Evolutionary conservation across 768 basidiomycete genomes (phyloP), one percentile per base, ranked within the genome.

Genomic region (Paxillus rubicundulus): DNA sequence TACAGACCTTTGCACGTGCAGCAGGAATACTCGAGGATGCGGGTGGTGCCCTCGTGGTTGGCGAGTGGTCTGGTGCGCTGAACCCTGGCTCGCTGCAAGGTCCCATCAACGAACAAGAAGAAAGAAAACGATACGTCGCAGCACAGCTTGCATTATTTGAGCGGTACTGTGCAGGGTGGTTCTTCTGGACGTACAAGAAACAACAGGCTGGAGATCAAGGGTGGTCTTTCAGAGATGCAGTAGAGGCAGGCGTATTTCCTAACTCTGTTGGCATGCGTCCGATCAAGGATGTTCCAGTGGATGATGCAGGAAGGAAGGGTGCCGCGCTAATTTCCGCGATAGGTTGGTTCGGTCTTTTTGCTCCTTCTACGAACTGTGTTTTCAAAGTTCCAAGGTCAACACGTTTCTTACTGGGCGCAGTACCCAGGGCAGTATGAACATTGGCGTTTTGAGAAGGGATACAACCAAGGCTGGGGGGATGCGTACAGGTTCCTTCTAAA

Each of bases 111-210:
- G 71, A 78, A 54, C 71, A 73, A 40, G 62, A 68, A 37, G 76
- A 77, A 52, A 66, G 77, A 39, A 57, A 75, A 9, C 70, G 65
- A 13, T 92, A 81, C 53, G 73, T 86, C 4, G 64, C 74, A 16
- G 85, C 89, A 4, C 82, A 93, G 65, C 68, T 91, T 44, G 77
- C 74, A 17, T 59, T 88, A 36, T 92, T 80, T 54, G 87, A 90
- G 51, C 65, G 69, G 42, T 58, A 70, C 33, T 86, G 87, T 53
- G 82, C 79, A 0, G 91, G 91, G 5, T 87, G 81, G 79, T 92
- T 85, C 72, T 92, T 87, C 64, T 91, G 91, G 91, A 90, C 87
- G 34, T 86, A 82, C 63, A 90, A 84, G 74, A 89, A 91, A 67
- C 77, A 82, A 45, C 63, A 70, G 5, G 67, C 64, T 4, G 82